A percentile compares a stretch with the other conserved stretches of the same genome.
These are phyloP conservation scores for Aspergillus incahuasiensis DNA, from an alignment of 495 filamentous ascomycete genomes.

Conservation along the genomic window DNA sequence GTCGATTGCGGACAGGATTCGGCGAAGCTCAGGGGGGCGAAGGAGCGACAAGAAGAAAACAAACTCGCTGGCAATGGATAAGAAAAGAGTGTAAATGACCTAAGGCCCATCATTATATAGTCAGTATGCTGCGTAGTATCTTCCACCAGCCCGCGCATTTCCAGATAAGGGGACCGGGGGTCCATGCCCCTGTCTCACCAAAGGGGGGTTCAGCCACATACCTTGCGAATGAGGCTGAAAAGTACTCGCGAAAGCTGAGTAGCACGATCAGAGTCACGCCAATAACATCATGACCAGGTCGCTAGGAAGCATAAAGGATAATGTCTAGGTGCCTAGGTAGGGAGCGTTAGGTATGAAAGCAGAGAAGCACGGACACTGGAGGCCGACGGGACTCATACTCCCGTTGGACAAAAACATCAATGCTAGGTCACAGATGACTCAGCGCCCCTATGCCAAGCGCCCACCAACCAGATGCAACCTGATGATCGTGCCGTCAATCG, in stretches of 20 bases:
- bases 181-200: slow-evolving; percentile 2
- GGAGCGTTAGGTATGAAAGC: background rate
- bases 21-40: slow-evolving; percentile 2
- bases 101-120: background rate
- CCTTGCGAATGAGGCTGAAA: slow-evolving; percentile 2
- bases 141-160: background rate
- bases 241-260: background rate
- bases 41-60: slow-evolving; percentile 17
- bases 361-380: background rate
- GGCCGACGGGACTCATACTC: background rate
- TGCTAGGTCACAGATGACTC: slow-evolving; percentile 21
- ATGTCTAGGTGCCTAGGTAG: background rate
- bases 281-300: slow-evolving; percentile 1
- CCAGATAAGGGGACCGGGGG: slow-evolving; percentile 5
- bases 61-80: background rate
- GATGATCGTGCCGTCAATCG: slow-evolving; percentile 35
- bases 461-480: slow-evolving; percentile 30
- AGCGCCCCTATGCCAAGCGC: slow-evolving; percentile 12
- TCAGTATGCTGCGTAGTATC: slow-evolving; percentile 3
- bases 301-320: background rate
- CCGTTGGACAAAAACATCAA: background rate
- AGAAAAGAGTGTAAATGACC: slow-evolving; percentile 20
- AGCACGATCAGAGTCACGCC: slow-evolving; percentile 7
- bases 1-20: background rate
- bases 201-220: slow-evolving; percentile 8